These are phyloP conservation scores for Solanum hybrid DNA, from an alignment of 305 asterid genomes.

Conservation along the genomic window DNA sequence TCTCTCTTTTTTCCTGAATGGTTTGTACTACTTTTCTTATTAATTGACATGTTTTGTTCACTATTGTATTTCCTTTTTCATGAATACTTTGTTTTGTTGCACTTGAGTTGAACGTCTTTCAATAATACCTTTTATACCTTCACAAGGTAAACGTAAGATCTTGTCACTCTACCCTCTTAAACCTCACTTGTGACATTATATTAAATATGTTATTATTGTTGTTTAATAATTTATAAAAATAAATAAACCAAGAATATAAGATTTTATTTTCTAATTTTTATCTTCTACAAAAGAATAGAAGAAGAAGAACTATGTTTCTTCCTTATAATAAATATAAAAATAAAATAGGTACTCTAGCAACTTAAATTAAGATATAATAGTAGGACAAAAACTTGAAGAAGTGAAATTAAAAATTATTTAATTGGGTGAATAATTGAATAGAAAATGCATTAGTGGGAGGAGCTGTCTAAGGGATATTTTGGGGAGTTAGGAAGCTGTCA, in stretches of 20 bases:
- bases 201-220: neutral
- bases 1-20: too few species aligned
- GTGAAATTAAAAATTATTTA: neutral
- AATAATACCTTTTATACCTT: too few species aligned
- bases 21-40: neutral
- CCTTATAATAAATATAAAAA: neutral
- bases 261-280: neutral
- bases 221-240: neutral
- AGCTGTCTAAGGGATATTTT: neutral
- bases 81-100: neutral
- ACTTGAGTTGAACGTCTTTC: neutral
- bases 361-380: neutral
- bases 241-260: neutral
- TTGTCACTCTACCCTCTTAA: neutral
- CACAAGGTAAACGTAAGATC: neutral
- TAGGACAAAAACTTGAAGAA: neutral
- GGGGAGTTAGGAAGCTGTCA: neutral
- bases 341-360: neutral
- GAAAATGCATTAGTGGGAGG: neutral
- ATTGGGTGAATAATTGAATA: neutral
- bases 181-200: neutral
- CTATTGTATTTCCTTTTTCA: too few species aligned
- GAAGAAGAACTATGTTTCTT: neutral
- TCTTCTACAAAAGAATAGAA: neutral
- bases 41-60: neutral